These are phyloP conservation scores for Babesia microti DNA, from an alignment of 169 alveolate species.

Conservation along the genomic window DNA sequence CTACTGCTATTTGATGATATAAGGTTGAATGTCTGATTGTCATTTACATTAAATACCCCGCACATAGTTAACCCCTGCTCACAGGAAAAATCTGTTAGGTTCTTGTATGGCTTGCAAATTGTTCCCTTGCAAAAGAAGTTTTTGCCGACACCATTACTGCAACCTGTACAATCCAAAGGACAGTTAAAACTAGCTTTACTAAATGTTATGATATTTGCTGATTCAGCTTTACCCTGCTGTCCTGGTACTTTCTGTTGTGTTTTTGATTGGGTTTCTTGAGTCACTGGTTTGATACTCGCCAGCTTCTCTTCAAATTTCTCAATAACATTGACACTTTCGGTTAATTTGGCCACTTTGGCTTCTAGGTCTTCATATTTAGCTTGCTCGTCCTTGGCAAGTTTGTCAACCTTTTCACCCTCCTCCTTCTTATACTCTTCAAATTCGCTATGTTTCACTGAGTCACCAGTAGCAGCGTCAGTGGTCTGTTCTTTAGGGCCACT, in stretches of 20 bases:
- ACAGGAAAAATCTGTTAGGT: too few relatives aligned
- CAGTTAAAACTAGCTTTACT: too few relatives aligned
- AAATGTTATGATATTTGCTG: conserved; percentile 11
- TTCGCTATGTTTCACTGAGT: background rate
- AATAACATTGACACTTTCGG: background rate
- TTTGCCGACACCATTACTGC: too few relatives aligned
- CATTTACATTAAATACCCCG: too few relatives aligned
- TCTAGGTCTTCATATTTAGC: conserved; percentile 6
- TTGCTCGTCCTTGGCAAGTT: conserved; percentile 1
- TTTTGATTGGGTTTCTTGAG: background rate
- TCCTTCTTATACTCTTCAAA: conserved; percentile 6
- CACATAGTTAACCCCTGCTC: too few relatives aligned
- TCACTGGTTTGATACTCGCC: background rate
- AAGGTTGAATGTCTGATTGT: too few relatives aligned
- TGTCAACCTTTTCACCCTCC: conserved; percentile 3
- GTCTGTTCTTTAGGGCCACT: background rate
- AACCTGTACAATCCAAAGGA: too few relatives aligned
- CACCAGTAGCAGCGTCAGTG: background rate
- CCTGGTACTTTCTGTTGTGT: background rate
- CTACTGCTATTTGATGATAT: too few relatives aligned
- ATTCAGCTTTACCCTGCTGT: background rate
- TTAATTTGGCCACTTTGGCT: conserved; percentile 1
- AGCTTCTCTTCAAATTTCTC: background rate
- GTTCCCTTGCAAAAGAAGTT: too few relatives aligned
- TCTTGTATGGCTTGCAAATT: too few relatives aligned